Evolutionary conservation across 305 asterid genomes (phyloP), one percentile per base, ranked within the genome.

Genomic region (Monarda citriodora): DNA sequence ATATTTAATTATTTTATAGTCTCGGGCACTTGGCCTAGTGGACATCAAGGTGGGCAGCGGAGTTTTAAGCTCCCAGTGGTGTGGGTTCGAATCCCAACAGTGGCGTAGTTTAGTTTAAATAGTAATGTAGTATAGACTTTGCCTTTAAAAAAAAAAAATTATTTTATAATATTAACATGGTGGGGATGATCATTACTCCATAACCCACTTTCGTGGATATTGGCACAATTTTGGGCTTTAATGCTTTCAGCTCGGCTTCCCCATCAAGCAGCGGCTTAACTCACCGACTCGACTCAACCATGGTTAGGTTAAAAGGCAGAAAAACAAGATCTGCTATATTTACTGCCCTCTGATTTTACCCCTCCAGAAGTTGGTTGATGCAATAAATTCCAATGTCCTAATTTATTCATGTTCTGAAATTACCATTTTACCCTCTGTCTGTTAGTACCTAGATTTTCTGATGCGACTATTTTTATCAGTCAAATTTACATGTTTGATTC

Each of bases 301-400:
- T 56, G 67, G 79, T 77, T 60, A 44, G 53, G 16, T 53, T 50
- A 55, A 6, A 15, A 29, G 32, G 25, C n/a, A 5, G 23, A 37
- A 58, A 70, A 41, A 63, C 58, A 67, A 71, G 53, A 51, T 69
- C 45, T 65, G 63, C 48, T 15, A 67, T 64, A 69, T 66, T 70
- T 53, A 70, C 53, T 73, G 59, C 72, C 60, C 40, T 65, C 79
- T 73, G 83, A 65, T 67, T 63, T 55, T 51, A 56, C 65, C 62
- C 70, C 55, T 41, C 32, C 23, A 12, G 41, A 61, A 58, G 68
- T 66, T 55, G 48, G 69, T 71, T 70, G 77, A 16, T 53, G 68
- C 69, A 77, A 70, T 74, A 47, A 66, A 72, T 65, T 64, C 66
- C 17, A 36, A 12, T 49, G 54, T 37, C 16, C 12, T 54, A n/a